A percentile compares a stretch with the other conserved stretches of the same genome.
Conservation (phyloP, 441 rosid genomes). For the Monsonia emarginata region DNA sequence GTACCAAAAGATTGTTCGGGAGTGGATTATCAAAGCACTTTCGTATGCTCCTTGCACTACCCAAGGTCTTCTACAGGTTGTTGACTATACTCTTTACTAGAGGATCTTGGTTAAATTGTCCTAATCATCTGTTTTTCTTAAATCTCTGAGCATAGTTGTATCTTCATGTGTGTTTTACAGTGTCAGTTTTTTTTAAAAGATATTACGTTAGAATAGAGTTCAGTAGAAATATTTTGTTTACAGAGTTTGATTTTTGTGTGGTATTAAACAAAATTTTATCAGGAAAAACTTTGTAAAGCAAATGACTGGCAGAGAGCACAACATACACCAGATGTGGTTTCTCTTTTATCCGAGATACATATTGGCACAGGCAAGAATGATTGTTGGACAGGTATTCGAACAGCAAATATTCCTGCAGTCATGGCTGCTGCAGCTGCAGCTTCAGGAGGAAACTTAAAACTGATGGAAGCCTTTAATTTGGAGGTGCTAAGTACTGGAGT, state of each 20-base stretch:
- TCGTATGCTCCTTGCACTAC: constrained; percentile 96
- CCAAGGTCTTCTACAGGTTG: constrained; percentile 97
- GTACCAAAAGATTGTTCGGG: constrained; percentile 73
- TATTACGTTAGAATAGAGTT: not conserved
- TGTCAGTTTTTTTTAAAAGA: not conserved
- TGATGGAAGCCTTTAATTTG: constrained; percentile 75
- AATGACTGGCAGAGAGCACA: constrained; percentile 90
- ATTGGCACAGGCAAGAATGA: constrained; percentile 89
- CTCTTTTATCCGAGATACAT: constrained; percentile 88
- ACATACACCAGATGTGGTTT: constrained; percentile 77
- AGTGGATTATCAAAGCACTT: constrained; percentile 82
- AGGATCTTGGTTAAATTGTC: constrained; percentile 1
- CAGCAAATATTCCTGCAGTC: constrained; percentile 96
- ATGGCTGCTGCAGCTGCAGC: constrained; percentile 99
- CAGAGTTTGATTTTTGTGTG: not conserved
- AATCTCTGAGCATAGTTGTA: not conserved
- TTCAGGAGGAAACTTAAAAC: constrained; percentile 79
- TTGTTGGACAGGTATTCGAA: constrained; percentile 67
- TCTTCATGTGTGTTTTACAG: not conserved
- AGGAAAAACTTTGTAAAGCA: constrained; percentile 98
- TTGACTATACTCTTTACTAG: constrained; percentile 1
- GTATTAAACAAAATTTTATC: constrained; percentile 17
- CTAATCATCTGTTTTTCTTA: not conserved
- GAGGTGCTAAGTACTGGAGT: constrained; percentile 93
- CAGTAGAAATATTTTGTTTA: not conserved